A percentile compares a stretch with the other conserved stretches of the same genome.
These are phyloP conservation scores for Botrytis pseudocinerea DNA, from an alignment of 2,329 filamentous ascomycete genomes.

Conservation along the genomic window DNA sequence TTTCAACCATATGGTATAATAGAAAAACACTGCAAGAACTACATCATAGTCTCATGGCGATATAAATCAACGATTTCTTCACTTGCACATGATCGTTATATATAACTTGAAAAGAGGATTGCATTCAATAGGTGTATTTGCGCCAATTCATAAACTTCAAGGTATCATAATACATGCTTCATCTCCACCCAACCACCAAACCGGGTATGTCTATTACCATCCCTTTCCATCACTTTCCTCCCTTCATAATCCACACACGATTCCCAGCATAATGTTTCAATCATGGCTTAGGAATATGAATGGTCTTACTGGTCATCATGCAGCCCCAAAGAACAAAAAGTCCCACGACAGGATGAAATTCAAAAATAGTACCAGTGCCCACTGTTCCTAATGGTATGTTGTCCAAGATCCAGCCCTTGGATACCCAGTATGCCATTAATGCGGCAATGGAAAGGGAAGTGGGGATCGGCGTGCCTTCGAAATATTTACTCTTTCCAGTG, in stretches of 20 bases:
- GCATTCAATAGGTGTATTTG: constrained; percentile 1
- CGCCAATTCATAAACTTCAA: constrained; percentile 16
- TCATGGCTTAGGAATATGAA: constrained; percentile 88
- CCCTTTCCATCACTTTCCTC: background rate
- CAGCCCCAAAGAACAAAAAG: constrained; percentile 89
- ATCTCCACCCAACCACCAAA: constrained; percentile 8
- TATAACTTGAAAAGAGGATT: background rate
- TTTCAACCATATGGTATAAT: background rate
- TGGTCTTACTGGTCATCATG: constrained; percentile 91
- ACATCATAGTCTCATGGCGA: background rate
- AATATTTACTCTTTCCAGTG: constrained; percentile 88
- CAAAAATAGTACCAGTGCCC: constrained; percentile 65
- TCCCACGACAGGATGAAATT: constrained; percentile 80
- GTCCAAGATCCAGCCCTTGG: constrained; percentile 75
- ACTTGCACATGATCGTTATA: background rate
- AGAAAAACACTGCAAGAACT: background rate
- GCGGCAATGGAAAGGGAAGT: constrained; percentile 79
- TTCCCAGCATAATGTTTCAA: background rate
- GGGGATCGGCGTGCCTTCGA: constrained; percentile 95
- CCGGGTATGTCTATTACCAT: background rate
- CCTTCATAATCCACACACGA: background rate
- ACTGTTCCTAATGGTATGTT: constrained; percentile 74
- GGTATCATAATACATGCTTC: constrained; percentile 22
- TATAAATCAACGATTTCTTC: background rate
- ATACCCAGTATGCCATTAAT: constrained; percentile 88